Evolutionary conservation across 805 yeast genomes (phyloP).

Genomic region (Cyberlindnera galapagoensis): DNA sequence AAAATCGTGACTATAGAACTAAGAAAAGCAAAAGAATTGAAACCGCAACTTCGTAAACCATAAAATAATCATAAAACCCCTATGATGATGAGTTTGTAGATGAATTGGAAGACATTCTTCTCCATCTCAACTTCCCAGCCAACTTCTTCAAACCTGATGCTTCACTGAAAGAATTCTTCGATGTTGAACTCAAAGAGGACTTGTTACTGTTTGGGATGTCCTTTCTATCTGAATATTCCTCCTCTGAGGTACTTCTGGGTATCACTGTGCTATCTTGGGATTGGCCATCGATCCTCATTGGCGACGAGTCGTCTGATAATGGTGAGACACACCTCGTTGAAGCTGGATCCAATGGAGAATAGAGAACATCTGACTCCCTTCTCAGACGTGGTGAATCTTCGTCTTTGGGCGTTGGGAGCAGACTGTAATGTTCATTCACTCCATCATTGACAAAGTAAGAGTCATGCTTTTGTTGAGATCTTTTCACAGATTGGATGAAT

Average conservation of each 20-base stretch:
- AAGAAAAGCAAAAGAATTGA: no score
- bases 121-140: constrained; percentile 25
- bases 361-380: constrained; percentile 15
- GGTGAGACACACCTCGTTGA: constrained; percentile 17
- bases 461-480: constrained; percentile 5
- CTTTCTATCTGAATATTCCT: constrained; percentile 8
- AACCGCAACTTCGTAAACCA: no score
- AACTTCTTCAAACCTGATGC: constrained; percentile 22
- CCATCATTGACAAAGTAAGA: constrained; percentile 5
- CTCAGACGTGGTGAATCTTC: constrained; percentile 2
- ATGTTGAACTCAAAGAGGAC: no score
- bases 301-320: constrained; percentile 12
- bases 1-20: no score
- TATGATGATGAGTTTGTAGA: constrained; percentile 20
- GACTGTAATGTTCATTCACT: constrained; percentile 11
- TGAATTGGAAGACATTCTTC: constrained; percentile 23
- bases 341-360: constrained; percentile 17
- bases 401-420: constrained; percentile 15
- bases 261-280: no score
- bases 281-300: no score
- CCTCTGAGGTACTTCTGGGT: no score
- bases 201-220: constrained; percentile 3
- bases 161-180: constrained; percentile 9
- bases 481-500: constrained; percentile 15
- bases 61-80: no score